Base-by-base conservation (phyloP, 345 rosid genomes). In the Excoecaria cochinchinensis region DNA sequence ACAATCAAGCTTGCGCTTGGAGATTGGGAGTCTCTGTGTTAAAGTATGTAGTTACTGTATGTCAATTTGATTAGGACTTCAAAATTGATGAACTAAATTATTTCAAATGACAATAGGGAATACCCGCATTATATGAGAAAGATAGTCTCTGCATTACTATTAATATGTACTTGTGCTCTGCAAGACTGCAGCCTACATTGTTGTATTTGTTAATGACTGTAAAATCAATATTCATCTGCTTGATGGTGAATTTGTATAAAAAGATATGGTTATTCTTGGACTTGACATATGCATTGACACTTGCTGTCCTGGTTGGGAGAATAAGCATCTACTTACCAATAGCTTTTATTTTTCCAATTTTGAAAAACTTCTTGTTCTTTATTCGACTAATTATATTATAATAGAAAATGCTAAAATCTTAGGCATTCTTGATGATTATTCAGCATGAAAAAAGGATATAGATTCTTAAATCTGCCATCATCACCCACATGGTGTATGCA, bases 141-240 rank as follows among this genome's bases (percentile, higher is more conserved):
- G 74, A 31, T 13, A 71, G 51, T 52, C 76, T 68, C 61, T 78
- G 11, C 22, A 13, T 62, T 7, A 14, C 14, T 17, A 11, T 61
- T 31, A 31, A 61, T 64, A 17, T 63, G 19, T 66, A 50, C 6
- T 14, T 55, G 36, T 55, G 39, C 47, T 58, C 47, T 16, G 65
- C n/a, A n/a, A n/a, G n/a, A n/a, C n/a, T n/a, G n/a, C 0, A 47
- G 60, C 63, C 55, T 15, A 5, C 56, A 62, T 31, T 53, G 47
- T 31, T 63, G 65, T 39, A 39, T 66, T 55, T 75, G 40, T 47
- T 38, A 47, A 6, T 44, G 69, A 48, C 62, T 22, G 50, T 82
- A 8, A 13, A 70, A 76, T 44, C 24, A 60, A 59, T 5, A 58
- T 56, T 24, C 63, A 21, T 39, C 31, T 51, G 3, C 44, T 50